These are phyloP conservation scores for Ballota nigra DNA, from an alignment of 257 asterid genomes.

Conservation along the genomic window DNA sequence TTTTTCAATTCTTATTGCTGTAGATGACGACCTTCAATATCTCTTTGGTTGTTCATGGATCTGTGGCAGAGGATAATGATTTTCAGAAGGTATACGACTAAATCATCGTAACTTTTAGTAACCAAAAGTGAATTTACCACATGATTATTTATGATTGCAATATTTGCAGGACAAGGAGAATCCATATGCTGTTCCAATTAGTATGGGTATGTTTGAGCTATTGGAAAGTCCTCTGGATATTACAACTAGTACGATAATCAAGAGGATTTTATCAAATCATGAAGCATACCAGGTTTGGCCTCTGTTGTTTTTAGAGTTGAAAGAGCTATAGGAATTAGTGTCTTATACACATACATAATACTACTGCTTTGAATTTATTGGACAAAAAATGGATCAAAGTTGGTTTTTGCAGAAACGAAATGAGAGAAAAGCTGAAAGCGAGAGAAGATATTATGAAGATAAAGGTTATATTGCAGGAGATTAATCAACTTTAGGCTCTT, in stretches of 20 bases:
- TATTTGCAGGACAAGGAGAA: constrained; percentile 57
- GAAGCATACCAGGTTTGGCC: constrained; percentile 82
- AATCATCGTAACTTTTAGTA: constrained; percentile 3
- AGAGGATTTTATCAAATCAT: constrained; percentile 87
- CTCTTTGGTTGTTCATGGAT: constrained; percentile 85
- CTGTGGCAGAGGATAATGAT: constrained; percentile 81
- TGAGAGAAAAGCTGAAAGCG: constrained; percentile 86
- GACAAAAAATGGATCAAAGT: constrained; percentile 4
- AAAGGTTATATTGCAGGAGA: constrained; percentile 71
- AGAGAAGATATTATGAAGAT: constrained; percentile 84
- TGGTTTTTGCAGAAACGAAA: constrained; percentile 67
- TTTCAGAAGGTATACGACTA: constrained; percentile 63
- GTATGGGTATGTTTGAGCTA: constrained; percentile 63
- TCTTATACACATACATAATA: constrained; percentile 8
- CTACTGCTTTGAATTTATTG: constrained; percentile 7
- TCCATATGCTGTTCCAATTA: constrained; percentile 72
- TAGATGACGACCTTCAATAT: constrained; percentile 87
- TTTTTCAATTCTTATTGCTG: constrained; percentile 29
- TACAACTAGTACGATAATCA: constrained; percentile 87
- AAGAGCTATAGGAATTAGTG: constrained; percentile 1
- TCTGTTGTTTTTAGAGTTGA: neutral
- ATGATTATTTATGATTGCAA: constrained; percentile 20
- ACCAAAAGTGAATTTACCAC: neutral
- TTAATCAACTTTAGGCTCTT: constrained; percentile 34
- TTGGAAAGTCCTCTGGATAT: constrained; percentile 89